These are phyloP conservation scores for Ceriops tagal DNA, from an alignment of 345 rosid genomes.

Conservation along the genomic window DNA sequence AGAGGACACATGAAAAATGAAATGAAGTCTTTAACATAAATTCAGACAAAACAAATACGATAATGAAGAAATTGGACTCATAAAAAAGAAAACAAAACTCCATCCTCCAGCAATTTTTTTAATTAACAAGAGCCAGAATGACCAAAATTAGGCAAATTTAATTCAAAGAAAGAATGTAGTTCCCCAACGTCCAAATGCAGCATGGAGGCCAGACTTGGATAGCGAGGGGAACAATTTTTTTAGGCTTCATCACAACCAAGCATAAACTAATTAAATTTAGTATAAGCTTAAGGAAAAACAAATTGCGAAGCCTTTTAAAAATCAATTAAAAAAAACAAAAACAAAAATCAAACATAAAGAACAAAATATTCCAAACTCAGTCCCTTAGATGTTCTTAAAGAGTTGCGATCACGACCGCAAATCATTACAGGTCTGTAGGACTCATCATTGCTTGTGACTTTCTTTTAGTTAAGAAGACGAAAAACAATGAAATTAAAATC, in stretches of 20 bases:
- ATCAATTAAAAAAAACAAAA: not conserved
- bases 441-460: conserved; percentile 54
- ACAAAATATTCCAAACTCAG: conserved; percentile 44
- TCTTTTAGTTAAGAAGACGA: not conserved
- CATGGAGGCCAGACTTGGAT: conserved; percentile 27
- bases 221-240: conserved; percentile 54
- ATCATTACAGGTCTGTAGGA: conserved; percentile 91
- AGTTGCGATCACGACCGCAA: conserved; percentile 80
- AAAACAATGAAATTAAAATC: not conserved
- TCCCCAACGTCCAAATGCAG: conserved; percentile 49
- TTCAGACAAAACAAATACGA: no score
- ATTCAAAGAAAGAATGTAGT: conserved; percentile 19
- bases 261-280: not conserved
- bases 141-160: no score
- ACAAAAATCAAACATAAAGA: no score
- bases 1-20: no score
- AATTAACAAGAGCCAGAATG: no score
- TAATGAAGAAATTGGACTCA: no score
- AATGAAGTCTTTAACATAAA: no score
- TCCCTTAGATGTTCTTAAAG: conserved; percentile 89
- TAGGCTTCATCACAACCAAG: conserved; percentile 24
- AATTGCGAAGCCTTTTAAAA: not conserved
- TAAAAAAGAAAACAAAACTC: no score
- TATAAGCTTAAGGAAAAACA: not conserved
- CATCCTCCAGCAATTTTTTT: no score